Conservation (phyloP, 805 yeast genomes). For the Pichia sporocuriosa region DNA sequence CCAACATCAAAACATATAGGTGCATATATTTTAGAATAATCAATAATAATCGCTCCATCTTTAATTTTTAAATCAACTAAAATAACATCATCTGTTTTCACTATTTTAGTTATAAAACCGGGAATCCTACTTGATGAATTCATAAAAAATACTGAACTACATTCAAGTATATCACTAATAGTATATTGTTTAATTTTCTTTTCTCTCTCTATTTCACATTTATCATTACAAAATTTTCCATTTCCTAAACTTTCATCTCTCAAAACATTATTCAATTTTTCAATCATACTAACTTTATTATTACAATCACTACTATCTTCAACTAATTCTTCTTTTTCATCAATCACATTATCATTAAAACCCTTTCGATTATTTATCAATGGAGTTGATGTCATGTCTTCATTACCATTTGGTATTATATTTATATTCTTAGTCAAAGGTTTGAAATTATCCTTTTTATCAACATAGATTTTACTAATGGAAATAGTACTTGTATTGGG, state of each 20-base stretch:
- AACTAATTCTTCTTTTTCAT: background rate
- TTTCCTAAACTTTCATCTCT: background rate
- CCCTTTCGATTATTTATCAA: background rate
- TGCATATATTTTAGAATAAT: slow-evolving; percentile 13
- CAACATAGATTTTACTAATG: slow-evolving; percentile 5
- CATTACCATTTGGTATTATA: too few species aligned
- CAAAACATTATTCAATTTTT: background rate
- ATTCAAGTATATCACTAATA: slow-evolving; percentile 4
- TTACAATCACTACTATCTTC: too few species aligned
- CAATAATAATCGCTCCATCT: background rate
- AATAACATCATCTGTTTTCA: background rate
- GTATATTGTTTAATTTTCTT: background rate
- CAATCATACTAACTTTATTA: background rate
- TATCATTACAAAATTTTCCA: too few species aligned
- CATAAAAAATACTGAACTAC: slow-evolving; percentile 2
- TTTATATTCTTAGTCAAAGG: too few species aligned
- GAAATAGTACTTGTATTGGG: slow-evolving; percentile 15
- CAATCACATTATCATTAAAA: background rate
- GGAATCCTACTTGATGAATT: background rate
- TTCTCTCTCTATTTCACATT: background rate
- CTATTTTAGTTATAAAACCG: background rate
- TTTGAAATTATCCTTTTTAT: background rate
- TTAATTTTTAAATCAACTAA: slow-evolving; percentile 4
- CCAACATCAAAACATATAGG: slow-evolving; percentile 18
- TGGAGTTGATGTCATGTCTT: slow-evolving; percentile 1